Evolutionary conservation across 169 alveolate species (phyloP).

Genomic region (Perkinsus marinus): DNA sequence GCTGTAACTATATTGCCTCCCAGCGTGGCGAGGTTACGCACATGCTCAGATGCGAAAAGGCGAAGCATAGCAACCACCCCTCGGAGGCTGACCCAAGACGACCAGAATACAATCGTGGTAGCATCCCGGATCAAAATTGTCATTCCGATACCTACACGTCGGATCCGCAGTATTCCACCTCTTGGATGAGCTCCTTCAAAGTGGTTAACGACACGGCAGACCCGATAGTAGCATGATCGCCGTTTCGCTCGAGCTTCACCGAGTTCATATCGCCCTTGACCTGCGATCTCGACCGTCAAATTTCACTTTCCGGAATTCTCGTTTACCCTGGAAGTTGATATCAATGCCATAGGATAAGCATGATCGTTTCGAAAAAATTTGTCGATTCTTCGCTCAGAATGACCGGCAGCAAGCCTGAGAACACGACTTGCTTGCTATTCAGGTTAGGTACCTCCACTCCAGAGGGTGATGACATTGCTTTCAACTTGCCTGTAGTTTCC

Average conservation of each 20-base stretch:
- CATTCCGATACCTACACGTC: not conserved
- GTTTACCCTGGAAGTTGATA: not conserved
- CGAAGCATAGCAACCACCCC: not conserved
- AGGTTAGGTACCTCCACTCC: no score
- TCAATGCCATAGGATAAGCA: not conserved
- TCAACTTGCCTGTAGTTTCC: not conserved
- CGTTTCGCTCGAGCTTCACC: not conserved
- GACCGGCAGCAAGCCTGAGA: not conserved
- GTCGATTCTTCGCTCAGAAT: conserved; percentile 3
- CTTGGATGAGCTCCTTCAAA: not conserved
- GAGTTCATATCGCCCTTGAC: not conserved
- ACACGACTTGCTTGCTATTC: no score
- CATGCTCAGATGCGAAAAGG: not conserved
- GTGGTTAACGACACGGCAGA: not conserved
- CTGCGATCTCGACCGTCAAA: not conserved
- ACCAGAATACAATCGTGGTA: not conserved
- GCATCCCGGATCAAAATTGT: not conserved
- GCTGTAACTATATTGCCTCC: not conserved
- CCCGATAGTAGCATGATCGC: not conserved
- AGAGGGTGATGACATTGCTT: no score
- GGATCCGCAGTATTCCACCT: not conserved
- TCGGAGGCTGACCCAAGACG: not conserved
- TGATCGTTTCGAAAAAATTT: not conserved
- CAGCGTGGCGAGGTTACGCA: not conserved
- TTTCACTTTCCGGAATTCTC: not conserved